Evolutionary conservation across 2,329 filamentous ascomycete species (phyloP), one percentile per base, ranked within the genome.

Genomic region (Rhynchosporium graminicola): DNA sequence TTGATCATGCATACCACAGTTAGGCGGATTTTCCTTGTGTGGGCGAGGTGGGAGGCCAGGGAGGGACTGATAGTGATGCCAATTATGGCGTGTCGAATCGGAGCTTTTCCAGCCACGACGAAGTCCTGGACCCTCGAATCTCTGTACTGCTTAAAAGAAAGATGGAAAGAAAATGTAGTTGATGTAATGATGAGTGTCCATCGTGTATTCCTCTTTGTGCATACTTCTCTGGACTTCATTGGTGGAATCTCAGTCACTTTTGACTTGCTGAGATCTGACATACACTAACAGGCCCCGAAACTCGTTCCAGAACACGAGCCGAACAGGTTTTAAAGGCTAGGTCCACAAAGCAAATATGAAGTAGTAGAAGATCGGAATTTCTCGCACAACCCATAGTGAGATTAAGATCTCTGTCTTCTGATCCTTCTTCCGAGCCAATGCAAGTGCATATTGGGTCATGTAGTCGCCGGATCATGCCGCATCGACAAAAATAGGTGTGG

Each of bases 101-200:
- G 59, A 51, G 43, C 20, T 15, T 61, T 61, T 28, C 57, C 52
- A 57, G 59, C 59, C 59, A 61, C 31, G 51, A 50, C 46, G 36
- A 20, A 56, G 31, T 51, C 48, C 13, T 51, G n/a, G 29, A 15
- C 48, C 10, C 10, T 20, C 12, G 48, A 36, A 36, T 5, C 3
- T 51, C 31, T 10, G 31, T 20, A 20, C 20, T 20, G 20, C 20
- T 20, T 20, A 20, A 1, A 20, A 20, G 20, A 20, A 15, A 52
- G 10, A 33, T 38, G 48, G 20, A 38, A 29, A 52, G 10, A 33
- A 26, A 52, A 10, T 8, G 10, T 38, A 36, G 13, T n/a, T 15
- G 8, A 29, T 51, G 28, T 7, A 6, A 4, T 5, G 15, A 26
- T 9, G 31, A 10, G 31, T 15, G 26, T 38, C 31, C 31, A 38